Evolutionary conservation across 2,329 filamentous ascomycete species (phyloP), one percentile per base, ranked within the genome.

Genomic region (Colletotrichum trifolii): DNA sequence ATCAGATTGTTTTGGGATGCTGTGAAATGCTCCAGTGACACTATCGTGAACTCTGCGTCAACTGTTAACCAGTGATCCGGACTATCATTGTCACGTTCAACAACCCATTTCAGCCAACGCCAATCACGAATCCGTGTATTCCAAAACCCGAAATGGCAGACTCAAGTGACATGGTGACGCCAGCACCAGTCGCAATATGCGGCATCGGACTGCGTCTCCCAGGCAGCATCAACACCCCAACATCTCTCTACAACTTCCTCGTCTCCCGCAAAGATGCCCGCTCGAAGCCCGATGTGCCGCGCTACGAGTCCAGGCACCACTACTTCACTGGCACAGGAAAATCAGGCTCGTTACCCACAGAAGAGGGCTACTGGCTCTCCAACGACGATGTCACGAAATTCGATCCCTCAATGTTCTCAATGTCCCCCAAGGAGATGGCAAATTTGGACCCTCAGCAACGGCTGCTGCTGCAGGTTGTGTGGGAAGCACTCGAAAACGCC

Each of bases 401-500:
- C 13, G 59, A 62, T 35, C 59, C 59, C 2, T 62, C 52, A 6
- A 17, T 62, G 13, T 77, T 75, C 60, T 71, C 69, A 2, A 71
- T 77, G 69, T 69, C 52, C 12, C 67, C n/a, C 11, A 60, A 66
- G 12, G 75, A 76, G 35, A 69, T 70, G 6, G 69, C 48, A 45
- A 43, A 54, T 7, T 39, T 68, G 39, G 76, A 79, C 40, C 76
- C 76, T 1, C 74, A 76, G 43, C 76, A 76, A 54, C 64, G 74
- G 1, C 65, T 73, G 8, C 53, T 75, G 5, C 59, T 76, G 0
- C 73, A 78, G 59, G 72, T 78, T 1, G 69, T 70, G 2, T 72
- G 70, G 17, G 76, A 78, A 59, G 72, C 71, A 33, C 61, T 76
- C 15, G 75, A 76, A 46, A 65, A 67, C 38, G 71, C 72, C 8